Conservation (phyloP, 192 early-diverging fungal species). For the Chytriomyces sp. region DNA sequence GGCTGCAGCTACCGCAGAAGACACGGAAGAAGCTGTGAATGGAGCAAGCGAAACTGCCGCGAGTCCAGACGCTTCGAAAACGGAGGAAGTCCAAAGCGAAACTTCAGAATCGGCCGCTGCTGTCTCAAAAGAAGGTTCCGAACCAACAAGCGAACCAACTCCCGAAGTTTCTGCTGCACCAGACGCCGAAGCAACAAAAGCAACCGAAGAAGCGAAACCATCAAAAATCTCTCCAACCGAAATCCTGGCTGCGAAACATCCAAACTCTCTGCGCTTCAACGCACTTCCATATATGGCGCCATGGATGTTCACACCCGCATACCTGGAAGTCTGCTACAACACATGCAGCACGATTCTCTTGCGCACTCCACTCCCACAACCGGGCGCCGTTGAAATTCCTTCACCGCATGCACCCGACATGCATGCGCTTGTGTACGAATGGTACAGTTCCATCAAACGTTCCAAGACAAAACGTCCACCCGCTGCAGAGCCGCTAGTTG, state of each 20-base stretch:
- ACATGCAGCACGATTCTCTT: conserved; percentile 89
- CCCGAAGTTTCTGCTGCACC: neutral
- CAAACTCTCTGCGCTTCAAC: conserved; percentile 58
- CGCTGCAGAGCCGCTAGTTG: conserved; percentile 42
- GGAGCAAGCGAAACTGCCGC: neutral
- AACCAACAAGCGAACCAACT: neutral
- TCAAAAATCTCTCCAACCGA: conserved; percentile 19
- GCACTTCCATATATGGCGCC: conserved; percentile 67
- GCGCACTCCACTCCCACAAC: conserved; percentile 85
- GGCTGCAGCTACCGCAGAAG: neutral
- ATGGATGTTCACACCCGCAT: conserved; percentile 95
- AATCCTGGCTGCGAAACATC: conserved; percentile 61
- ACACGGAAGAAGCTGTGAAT: conserved; percentile 16
- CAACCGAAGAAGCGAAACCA: neutral
- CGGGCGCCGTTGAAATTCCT: conserved; percentile 86
- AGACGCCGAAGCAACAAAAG: neutral
- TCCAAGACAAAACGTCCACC: conserved; percentile 40
- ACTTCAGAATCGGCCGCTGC: neutral
- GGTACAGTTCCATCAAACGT: conserved; percentile 70
- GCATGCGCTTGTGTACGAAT: conserved; percentile 92
- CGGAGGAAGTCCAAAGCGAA: conserved; percentile 10
- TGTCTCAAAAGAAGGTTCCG: neutral
- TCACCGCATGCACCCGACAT: conserved; percentile 89
- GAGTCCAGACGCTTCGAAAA: neutral
- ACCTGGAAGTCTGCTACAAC: conserved; percentile 96